Percentiles rank a stretch among this genome's conserved stretches.
Evolutionary conservation across 2,329 filamentous ascomycete species (phyloP).

Genomic region (Falciphora oryzae): DNA sequence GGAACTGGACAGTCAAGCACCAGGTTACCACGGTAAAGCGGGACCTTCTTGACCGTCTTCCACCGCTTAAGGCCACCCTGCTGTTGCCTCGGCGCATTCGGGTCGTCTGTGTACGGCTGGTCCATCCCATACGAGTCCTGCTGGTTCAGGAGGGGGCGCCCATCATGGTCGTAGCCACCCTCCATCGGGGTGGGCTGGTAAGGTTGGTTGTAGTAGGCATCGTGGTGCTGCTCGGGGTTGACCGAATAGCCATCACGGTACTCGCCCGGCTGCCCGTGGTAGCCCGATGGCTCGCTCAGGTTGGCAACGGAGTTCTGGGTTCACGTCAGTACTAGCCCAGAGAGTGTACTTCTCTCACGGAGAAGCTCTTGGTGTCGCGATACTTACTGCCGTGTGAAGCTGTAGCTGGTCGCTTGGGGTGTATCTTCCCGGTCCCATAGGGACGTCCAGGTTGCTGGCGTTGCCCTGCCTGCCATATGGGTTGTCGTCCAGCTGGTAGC

Average conservation of each 20-base stretch:
- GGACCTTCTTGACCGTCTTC: constrained; percentile 99
- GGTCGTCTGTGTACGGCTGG: constrained; percentile 41
- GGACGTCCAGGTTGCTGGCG: constrained; percentile 59
- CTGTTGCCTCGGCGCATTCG: constrained; percentile 38
- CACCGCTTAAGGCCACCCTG: constrained; percentile 69
- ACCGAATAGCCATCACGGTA: constrained; percentile 63
- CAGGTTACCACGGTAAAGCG: constrained; percentile 92
- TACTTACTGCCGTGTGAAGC: constrained; percentile 76
- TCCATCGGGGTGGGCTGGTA: constrained; percentile 65
- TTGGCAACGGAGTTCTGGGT: constrained; percentile 47
- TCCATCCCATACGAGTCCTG: constrained; percentile 41
- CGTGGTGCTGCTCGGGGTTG: constrained; percentile 79
- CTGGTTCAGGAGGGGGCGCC: constrained; percentile 68
- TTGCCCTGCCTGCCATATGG: constrained; percentile 56
- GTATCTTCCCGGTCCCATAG: constrained; percentile 49
- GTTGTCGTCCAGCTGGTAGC: constrained; percentile 79
- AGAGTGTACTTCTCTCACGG: too few relatives aligned
- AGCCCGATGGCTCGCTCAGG: constrained; percentile 33
- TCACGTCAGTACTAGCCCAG: neutral
- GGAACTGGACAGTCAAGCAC: constrained; percentile 96
- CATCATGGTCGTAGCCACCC: constrained; percentile 61
- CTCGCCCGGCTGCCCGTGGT: constrained; percentile 42
- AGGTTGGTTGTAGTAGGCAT: constrained; percentile 77
- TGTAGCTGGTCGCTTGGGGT: constrained; percentile 71
- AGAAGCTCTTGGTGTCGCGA: neutral